Evolutionary conservation across 2,329 filamentous ascomycete genomes (phyloP).

Genomic region (Sphaerostilbella broomeana): DNA sequence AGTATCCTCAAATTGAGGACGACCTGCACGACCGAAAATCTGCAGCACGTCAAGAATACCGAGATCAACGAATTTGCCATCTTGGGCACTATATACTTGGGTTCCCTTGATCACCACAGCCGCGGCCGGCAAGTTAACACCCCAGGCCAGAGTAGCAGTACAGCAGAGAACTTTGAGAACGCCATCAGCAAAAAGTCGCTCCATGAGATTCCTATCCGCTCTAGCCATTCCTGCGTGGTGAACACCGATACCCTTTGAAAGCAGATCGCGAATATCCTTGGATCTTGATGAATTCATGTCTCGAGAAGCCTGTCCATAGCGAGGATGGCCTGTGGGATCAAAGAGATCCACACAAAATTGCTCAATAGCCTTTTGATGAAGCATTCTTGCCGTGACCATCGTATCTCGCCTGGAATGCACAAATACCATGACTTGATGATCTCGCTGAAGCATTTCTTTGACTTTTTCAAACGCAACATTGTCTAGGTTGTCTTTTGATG

Average conservation of each 20-base stretch:
- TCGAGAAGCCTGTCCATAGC: conserved; percentile 70
- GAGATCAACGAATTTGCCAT: conserved; percentile 92
- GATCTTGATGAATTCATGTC: conserved; percentile 84
- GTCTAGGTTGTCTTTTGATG: conserved; percentile 84
- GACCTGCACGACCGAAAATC: conserved; percentile 96
- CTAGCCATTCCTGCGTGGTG: conserved; percentile 97
- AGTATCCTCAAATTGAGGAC: conserved; percentile 94
- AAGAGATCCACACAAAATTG: conserved; percentile 75
- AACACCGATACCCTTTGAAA: conserved; percentile 86
- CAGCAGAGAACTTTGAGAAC: conserved; percentile 97
- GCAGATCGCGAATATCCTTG: conserved; percentile 78
- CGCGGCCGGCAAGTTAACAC: conserved; percentile 94
- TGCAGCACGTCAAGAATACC: conserved; percentile 95
- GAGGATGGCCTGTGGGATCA: conserved; percentile 70
- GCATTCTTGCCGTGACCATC: conserved; percentile 74
- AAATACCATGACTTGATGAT: conserved; percentile 99
- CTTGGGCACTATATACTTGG: conserved; percentile 91
- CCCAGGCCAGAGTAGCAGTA: conserved; percentile 96
- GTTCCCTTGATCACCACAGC: conserved; percentile 98
- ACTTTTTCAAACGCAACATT: conserved; percentile 88
- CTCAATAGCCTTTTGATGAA: conserved; percentile 81
- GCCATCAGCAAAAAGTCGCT: conserved; percentile 82
- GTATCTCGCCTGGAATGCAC: conserved; percentile 96
- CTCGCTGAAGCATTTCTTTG: conserved; percentile 78
- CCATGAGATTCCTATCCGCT: conserved; percentile 91